phyloP scores from a whole-genome alignment of 2,329 filamentous ascomycete species.

The Monosporascus sp. region DNA sequence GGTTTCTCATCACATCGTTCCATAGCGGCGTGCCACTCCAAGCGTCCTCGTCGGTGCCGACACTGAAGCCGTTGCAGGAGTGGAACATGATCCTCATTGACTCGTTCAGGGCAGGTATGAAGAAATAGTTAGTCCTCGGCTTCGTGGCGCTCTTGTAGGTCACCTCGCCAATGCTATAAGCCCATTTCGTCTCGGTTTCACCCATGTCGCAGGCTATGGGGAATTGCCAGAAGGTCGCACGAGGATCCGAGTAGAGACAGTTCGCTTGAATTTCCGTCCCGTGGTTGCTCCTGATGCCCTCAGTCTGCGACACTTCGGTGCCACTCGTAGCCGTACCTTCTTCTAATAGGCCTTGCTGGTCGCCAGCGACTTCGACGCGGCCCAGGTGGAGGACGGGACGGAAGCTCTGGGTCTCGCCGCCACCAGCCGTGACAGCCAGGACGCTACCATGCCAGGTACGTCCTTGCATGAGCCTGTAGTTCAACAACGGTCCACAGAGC shows the following conservation, averaged over 20 bases:
- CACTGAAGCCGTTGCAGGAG: constrained; percentile 94
- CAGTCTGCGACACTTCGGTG: constrained; percentile 10
- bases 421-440: constrained; percentile 72
- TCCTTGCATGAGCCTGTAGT: constrained; percentile 69
- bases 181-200: constrained; percentile 65
- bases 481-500: constrained; percentile 68
- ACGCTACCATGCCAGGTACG: constrained; percentile 78
- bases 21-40: constrained; percentile 91
- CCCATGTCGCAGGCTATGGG: constrained; percentile 73
- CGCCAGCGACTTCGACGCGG: constrained; percentile 25
- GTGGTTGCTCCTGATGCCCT: constrained; percentile 38
- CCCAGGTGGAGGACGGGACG: constrained; percentile 56
- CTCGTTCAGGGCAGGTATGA: constrained; percentile 74
- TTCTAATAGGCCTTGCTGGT: constrained; percentile 21
- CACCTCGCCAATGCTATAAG: constrained; percentile 68
- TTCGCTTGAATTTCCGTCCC: constrained; percentile 42
- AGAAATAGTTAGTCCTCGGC: constrained; percentile 65
- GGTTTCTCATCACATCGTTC: constrained; percentile 85
- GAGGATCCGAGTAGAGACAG: constrained; percentile 59
- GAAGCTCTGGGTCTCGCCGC: constrained; percentile 51
- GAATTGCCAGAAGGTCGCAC: constrained; percentile 91
- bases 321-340: constrained; percentile 24
- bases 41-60: constrained; percentile 66
- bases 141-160: constrained; percentile 54
- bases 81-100: constrained; percentile 99